phyloP scores from a whole-genome alignment of 1,139 yeast genomes.

The Lodderomyces elongisporus region DNA sequence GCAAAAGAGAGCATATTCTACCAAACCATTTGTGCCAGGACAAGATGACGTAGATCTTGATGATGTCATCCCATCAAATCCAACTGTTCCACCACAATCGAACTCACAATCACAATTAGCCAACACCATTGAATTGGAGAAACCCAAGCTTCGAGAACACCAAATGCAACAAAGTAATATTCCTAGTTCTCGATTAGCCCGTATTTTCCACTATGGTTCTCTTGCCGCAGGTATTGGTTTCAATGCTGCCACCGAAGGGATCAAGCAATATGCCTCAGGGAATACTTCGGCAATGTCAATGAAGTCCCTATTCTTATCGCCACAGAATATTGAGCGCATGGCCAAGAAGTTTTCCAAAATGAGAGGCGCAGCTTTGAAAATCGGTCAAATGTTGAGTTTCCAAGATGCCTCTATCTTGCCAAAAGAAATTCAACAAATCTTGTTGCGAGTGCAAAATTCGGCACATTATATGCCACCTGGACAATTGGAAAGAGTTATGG shows the following conservation, averaged over 20 bases:
- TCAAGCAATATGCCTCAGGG: slow-evolving; percentile 58
- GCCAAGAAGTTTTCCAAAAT: slow-evolving; percentile 83
- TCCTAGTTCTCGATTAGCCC: slow-evolving; percentile 79
- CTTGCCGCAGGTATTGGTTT: slow-evolving; percentile 89
- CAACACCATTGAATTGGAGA: slow-evolving; percentile 26
- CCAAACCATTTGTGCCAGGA: slow-evolving; percentile 11
- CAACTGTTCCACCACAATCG: slow-evolving; percentile 8
- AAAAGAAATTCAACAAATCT: slow-evolving; percentile 72
- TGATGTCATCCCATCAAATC: background rate
- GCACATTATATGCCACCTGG: slow-evolving; percentile 97
- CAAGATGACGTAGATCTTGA: slow-evolving; percentile 8
- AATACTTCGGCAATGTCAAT: slow-evolving; percentile 39
- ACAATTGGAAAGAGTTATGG: slow-evolving; percentile 76
- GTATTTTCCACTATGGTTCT: slow-evolving; percentile 89
- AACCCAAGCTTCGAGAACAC: slow-evolving; percentile 25
- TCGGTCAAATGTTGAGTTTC: slow-evolving; percentile 93
- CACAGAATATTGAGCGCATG: slow-evolving; percentile 80
- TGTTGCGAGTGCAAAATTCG: slow-evolving; percentile 82
- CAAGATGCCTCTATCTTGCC: slow-evolving; percentile 87
- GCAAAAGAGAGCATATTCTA: slow-evolving; percentile 13
- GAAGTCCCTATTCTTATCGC: slow-evolving; percentile 65
- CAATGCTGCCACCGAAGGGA: slow-evolving; percentile 76
- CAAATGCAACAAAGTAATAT: slow-evolving; percentile 64
- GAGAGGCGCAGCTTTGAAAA: slow-evolving; percentile 97
- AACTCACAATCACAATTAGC: background rate